Base-by-base conservation (phyloP, 2,329 filamentous ascomycete species). In the Paracorniculantispora psalliotae region DNA sequence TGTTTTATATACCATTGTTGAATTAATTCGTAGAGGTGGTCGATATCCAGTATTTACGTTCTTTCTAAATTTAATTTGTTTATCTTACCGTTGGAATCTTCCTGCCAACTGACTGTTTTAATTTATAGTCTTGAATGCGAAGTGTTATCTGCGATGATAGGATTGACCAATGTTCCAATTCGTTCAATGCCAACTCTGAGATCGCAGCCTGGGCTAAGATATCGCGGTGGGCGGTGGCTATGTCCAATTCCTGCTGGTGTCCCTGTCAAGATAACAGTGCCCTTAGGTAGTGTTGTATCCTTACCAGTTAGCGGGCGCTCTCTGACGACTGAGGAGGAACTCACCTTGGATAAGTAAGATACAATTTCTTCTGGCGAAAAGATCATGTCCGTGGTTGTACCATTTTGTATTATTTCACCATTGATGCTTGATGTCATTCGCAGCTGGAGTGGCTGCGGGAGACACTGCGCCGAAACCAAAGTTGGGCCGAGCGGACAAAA, bases 261-360 rank as follows among this genome's bases (percentile, higher is more conserved):
- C 60, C 84, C 84, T 6, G 83, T 87, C 65, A 86, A 85, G 60
- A 88, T 84, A 43, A 87, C 51, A 67, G 86, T 83, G 8, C 84
- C 85, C 2, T 80, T 80, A 53, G 84, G 67, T 52, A 87, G 69
- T 1, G 85, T 87, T 12, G 82, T 85, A 13, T 84, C 84, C 63
- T 78, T 76, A 77, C 33, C 86, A 51, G 75, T 75, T 65, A 87
- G 87, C 60, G 86, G 81, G 81, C 85, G 82, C 39, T 77, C 72
- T 4, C 64, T 68, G 2, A 10, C 19, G 44, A 5, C 13, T 12
- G n/a, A 12, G 2, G 37, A n/a, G n/a, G 3, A 19, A 51, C 46
- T 28, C n/a, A 61, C 60, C 47, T 28, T 47, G 4, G 64, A 67
- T 0, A 67, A 37, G 26, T 66, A 67, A 1, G 63, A 61, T 6